Evolutionary conservation across 1,284 basidiomycete genomes (phyloP), one percentile per base, ranked within the genome.

Genomic region (Microbotryomycetes sp.): DNA sequence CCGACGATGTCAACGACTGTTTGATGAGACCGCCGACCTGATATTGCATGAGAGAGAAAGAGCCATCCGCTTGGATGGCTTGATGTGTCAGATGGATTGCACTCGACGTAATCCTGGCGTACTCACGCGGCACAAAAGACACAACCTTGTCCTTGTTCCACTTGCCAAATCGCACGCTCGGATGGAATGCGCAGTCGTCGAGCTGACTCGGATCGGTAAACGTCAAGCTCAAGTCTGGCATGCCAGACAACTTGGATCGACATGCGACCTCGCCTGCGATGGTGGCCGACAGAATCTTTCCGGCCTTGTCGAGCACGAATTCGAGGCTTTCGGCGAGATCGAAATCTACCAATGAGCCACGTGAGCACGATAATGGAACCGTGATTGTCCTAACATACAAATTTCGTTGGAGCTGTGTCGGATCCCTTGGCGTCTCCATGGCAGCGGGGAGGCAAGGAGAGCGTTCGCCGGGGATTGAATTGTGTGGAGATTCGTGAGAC

Each of bases 381-480:
- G 9, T 9, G 35, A 41, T 41, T 41, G 35, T 18, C 11, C 35
- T 18, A 18, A 41, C 35, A 11, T 41, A 64, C 67, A 69, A 24
- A 69, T 64, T 50, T 69, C 67, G 58, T 69, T 69, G 4, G 65
- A 64, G 24, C 60, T 47, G 60, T 69, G 60, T 50, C 64, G 64
- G 58, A 69, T 60, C 3, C 65, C 65, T 35, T 46, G 46, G 6
- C 67, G 47, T 4, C 67, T 62, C 67, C 67, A 69, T 0, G 65
- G 67, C 1, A 69, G 41, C 1, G 67, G 67, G 4, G 65, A 67
- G 0, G 65, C 51, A 6, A 69, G 53, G 0, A 69, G 55, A 0
- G 65, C 58, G 49, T 60, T 69, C 3, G 67, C 64, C 4, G 46
- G 52, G 0, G 65, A 52, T n/a, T 61, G 57, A 5, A 41, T 41